Conservation (phyloP, 176 grass and related monocot species). For the Rhipidocladum racemiflorum region DNA sequence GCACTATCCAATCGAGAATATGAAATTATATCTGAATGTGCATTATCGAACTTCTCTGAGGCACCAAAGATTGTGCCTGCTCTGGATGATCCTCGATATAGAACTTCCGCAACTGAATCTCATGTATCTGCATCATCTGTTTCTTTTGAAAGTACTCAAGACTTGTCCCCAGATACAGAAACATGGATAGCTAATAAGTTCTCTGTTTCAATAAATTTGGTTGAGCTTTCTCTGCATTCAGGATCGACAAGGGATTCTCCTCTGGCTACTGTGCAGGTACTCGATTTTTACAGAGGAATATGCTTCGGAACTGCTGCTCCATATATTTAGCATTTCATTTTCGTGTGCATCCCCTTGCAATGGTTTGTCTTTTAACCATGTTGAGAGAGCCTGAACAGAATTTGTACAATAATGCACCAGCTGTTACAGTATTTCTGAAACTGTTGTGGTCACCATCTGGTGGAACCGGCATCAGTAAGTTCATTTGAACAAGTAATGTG, state of each 20-base stretch:
- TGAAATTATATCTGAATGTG: constrained; percentile 89
- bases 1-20: constrained; percentile 88
- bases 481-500: background rate
- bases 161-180: constrained; percentile 32
- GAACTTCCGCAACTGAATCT: constrained; percentile 43
- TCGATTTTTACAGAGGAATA: constrained; percentile 11
- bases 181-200: constrained; percentile 80
- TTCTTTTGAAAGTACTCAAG: constrained; percentile 51
- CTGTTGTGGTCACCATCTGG: background rate
- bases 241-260: constrained; percentile 79
- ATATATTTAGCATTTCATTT: constrained; percentile 23
- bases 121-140: constrained; percentile 39
- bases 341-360: background rate
- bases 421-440: background rate
- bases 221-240: constrained; percentile 93
- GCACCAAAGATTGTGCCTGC: constrained; percentile 62
- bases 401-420: background rate
- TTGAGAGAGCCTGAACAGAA: background rate
- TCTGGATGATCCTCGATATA: constrained; percentile 49
- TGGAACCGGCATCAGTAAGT: constrained; percentile 1
- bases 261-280: constrained; percentile 78
- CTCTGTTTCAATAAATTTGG: constrained; percentile 66
- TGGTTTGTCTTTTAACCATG: constrained; percentile 6
- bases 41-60: constrained; percentile 89
- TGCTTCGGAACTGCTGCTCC: constrained; percentile 10